These are phyloP conservation scores for Pleurotus platypus DNA, from an alignment of 768 basidiomycete species.

Conservation along the genomic window DNA sequence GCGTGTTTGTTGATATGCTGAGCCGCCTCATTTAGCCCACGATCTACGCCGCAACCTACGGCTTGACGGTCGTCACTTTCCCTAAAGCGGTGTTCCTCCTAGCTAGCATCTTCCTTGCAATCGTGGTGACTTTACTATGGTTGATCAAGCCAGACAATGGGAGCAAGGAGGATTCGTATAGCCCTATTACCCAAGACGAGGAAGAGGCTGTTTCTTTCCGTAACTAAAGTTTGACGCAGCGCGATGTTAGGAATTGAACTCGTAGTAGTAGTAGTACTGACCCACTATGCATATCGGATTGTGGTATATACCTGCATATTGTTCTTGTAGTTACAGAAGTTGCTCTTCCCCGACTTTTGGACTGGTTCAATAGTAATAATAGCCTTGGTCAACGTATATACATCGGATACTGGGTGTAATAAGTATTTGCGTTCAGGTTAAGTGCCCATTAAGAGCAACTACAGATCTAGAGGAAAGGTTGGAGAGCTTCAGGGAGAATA, in stretches of 20 bases:
- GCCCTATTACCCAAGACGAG: background rate
- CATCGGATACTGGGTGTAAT: no score
- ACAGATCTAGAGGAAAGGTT: slow-evolving; percentile 40
- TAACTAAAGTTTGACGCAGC: no score
- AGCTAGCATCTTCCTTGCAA: slow-evolving; percentile 51
- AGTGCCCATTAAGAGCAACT: no score
- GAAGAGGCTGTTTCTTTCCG: background rate
- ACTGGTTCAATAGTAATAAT: no score
- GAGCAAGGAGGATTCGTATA: background rate
- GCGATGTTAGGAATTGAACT: no score
- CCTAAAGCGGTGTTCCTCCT: slow-evolving; percentile 68
- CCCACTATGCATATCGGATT: no score
- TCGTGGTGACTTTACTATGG: slow-evolving; percentile 31
- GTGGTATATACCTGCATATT: no score
- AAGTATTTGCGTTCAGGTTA: no score
- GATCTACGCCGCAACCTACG: slow-evolving; percentile 66
- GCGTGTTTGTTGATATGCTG: background rate
- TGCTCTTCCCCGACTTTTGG: no score
- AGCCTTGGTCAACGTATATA: no score
- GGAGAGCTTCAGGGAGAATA: slow-evolving; percentile 54
- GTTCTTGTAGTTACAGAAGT: no score
- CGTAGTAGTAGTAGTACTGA: no score
- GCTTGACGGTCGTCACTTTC: slow-evolving; percentile 55
- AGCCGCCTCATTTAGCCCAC: slow-evolving; percentile 43
- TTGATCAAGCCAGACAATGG: slow-evolving; percentile 8